phyloP scores from a whole-genome alignment of 768 basidiomycete genomes.

The Glaciozyma martinii region DNA sequence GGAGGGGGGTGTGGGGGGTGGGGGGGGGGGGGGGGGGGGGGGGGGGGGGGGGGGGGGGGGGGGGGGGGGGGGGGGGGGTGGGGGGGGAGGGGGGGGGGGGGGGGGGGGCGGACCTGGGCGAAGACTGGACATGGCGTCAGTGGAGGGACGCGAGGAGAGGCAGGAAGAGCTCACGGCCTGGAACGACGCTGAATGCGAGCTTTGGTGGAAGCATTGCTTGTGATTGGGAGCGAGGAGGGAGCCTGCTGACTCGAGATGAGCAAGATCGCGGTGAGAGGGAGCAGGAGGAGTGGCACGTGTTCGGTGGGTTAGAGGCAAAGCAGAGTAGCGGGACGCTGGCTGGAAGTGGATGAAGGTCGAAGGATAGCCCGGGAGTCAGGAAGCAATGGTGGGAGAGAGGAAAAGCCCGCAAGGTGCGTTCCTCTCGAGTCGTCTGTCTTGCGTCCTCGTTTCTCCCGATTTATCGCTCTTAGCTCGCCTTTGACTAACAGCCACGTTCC shows the following conservation, averaged over 20 bases:
- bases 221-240: not conserved
- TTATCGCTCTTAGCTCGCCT: no score
- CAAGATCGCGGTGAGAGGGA: not conserved
- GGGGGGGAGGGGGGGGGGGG: not conserved
- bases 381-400: no score
- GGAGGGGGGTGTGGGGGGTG: not conserved
- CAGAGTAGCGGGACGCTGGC: not conserved
- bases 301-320: not conserved
- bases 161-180: constrained; percentile 5
- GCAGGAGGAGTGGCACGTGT: not conserved
- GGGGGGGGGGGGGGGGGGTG: not conserved
- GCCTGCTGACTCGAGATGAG: not conserved
- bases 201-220: not conserved
- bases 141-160: not conserved
- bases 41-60: not conserved
- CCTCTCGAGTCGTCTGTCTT: no score
- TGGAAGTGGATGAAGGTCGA: not conserved
- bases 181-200: constrained; percentile 11
- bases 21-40: not conserved
- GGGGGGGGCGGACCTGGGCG: not conserved
- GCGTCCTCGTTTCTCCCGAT: no score
- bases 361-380: not conserved
- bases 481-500: not conserved
- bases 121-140: constrained; percentile 11
- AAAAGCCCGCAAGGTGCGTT: no score